Evolutionary conservation across 1,284 basidiomycete species (phyloP), one percentile per base, ranked within the genome.

Genomic region (Mycosarcoma maydis): DNA sequence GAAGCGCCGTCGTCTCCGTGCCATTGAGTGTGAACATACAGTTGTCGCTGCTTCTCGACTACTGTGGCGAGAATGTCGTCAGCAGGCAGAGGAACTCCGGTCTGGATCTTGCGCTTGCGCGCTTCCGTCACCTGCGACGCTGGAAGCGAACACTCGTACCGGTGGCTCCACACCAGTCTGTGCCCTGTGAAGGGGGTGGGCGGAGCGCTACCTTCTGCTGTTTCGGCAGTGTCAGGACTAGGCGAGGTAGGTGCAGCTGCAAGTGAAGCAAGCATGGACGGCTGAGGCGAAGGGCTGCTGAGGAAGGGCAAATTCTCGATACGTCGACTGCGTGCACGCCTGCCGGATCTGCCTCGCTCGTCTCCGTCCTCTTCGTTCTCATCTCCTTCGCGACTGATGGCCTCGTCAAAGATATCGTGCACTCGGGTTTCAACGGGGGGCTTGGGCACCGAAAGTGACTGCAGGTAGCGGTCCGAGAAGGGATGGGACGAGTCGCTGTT

Each of bases 261-360:
- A 6, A 50, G 27, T 1, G 49, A 9, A n/a, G 40, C 29, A 6
- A 65, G 44, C 26, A 51, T 40, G 8, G 67, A 53, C 3, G 53
- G 39, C 30, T 52, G 49, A 0, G 67, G 61, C 3, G 67, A 53
- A 19, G 68, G 68, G 22, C 47, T 66, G 54, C 66, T 70, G 23
- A 73, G 62, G 49, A 69, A 73, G 3, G 71, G 71, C 30, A 73
- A 37, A 13, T 69, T 69, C 17, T 73, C 71, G 16, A 66, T 57
- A 23, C 54, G 55, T n/a, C 71, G 65, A 34, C 66, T 70, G 32
- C 71, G 61, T 20, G 71, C 67, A 16, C 62, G 46, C 17, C 71
- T 58, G 13, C 62, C 53, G 3, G 50, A 57, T 23, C 59, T 45
- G 4, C 64, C 55, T 6, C 55, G 49, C 26, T 62, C 59, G 30